Percentiles rank a stretch among this genome's conserved stretches.
Conservation (phyloP, 139 green algal genomes). For the Chlamydomonas schloesseri region DNA sequence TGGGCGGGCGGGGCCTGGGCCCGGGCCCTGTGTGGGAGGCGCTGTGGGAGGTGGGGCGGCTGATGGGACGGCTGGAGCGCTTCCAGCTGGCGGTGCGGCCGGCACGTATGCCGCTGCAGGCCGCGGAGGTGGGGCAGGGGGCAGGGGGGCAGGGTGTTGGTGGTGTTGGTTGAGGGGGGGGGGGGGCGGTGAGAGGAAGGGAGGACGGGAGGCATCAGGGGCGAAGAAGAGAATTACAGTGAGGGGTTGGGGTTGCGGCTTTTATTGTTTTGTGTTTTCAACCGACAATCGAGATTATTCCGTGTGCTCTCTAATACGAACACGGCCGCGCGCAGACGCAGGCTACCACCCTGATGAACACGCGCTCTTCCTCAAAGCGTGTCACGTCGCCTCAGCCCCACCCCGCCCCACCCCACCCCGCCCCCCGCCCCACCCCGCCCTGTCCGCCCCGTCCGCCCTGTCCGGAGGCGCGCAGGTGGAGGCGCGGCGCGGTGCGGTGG, state of each 20-base stretch:
- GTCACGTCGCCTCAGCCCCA: background rate
- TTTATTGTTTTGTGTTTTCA: no score
- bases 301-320: no score
- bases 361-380: background rate
- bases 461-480: slow-evolving; percentile 6
- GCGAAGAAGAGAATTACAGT: no score
- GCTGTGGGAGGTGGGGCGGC: background rate
- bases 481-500: background rate
- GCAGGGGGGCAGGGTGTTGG: background rate
- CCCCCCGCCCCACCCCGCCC: background rate
- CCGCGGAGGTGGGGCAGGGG: background rate
- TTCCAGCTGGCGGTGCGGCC: slow-evolving; percentile 19
- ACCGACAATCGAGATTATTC: no score
- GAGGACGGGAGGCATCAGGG: background rate
- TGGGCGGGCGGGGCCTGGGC: no score
- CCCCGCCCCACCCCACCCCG: no score
- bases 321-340: no score
- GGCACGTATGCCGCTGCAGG: background rate
- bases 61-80: background rate
- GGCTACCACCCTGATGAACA: background rate
- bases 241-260: no score
- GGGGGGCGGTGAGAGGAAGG: background rate
- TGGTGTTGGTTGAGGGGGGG: background rate
- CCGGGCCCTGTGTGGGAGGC: no score
- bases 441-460: no score